These are phyloP conservation scores for Solanum hybrid DNA, from an alignment of 305 asterid genomes.

Conservation along the genomic window DNA sequence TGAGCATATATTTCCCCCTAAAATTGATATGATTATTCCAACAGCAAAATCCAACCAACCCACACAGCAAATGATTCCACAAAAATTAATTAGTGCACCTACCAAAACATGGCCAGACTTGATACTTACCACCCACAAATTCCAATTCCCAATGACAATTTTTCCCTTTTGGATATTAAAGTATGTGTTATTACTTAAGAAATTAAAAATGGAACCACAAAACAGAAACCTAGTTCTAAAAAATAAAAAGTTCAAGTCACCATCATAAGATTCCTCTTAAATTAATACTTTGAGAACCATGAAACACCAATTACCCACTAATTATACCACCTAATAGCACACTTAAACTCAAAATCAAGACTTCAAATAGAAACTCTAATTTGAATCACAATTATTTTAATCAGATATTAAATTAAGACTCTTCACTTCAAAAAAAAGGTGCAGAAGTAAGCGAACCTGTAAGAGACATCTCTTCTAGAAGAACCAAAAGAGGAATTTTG, in stretches of 20 bases:
- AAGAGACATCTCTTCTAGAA: slow-evolving; percentile 1
- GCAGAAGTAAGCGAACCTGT: background rate
- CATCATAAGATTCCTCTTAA: background rate
- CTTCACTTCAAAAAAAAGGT: background rate
- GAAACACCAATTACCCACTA: background rate
- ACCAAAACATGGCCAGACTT: background rate
- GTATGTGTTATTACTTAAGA: background rate
- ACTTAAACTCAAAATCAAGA: background rate
- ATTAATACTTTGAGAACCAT: background rate
- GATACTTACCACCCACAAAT: background rate
- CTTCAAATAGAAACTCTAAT: background rate
- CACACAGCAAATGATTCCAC: background rate
- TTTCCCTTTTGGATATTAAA: background rate
- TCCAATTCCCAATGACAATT: background rate
- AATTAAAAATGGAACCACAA: background rate
- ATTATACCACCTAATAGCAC: background rate
- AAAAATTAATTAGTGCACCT: background rate
- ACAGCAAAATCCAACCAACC: background rate
- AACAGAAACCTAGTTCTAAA: background rate
- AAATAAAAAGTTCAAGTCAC: background rate
- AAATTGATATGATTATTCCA: background rate
- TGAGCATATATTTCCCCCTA: background rate
- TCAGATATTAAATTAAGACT: background rate
- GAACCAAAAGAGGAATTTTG: background rate
- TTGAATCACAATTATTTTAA: background rate